phyloP scores from a whole-genome alignment of 2,329 filamentous ascomycete genomes.

The Diaporthe longicolla region DNA sequence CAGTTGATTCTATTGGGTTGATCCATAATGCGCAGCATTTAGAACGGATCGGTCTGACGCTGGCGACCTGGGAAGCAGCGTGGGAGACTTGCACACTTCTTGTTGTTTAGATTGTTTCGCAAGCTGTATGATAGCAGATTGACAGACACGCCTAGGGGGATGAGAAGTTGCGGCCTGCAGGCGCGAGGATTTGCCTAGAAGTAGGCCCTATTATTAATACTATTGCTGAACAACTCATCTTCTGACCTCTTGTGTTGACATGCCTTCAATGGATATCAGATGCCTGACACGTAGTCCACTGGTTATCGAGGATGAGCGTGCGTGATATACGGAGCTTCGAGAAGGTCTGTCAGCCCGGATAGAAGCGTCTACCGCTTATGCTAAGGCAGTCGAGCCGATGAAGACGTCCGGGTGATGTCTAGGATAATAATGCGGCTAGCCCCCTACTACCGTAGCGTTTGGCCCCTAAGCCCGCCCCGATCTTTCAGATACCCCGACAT shows the following conservation, averaged over 20 bases:
- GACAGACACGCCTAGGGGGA: background rate
- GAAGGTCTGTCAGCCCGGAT: background rate
- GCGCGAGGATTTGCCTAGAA: background rate
- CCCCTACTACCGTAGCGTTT: background rate
- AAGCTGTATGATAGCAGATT: constrained; percentile 15
- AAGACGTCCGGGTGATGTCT: background rate
- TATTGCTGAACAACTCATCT: background rate
- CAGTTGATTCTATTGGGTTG: background rate
- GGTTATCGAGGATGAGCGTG: background rate
- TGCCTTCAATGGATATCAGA: too few relatives aligned
- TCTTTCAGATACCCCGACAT: background rate
- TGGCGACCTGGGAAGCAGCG: background rate
- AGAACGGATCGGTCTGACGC: too few relatives aligned
- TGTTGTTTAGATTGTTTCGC: background rate
- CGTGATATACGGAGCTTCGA: background rate
- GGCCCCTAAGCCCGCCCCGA: background rate
- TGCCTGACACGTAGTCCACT: background rate
- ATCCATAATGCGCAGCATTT: background rate
- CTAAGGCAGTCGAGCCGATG: background rate
- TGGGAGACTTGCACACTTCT: background rate
- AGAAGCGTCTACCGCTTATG: too few relatives aligned
- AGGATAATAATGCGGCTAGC: background rate
- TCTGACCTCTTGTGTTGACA: too few relatives aligned
- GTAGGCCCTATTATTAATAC: background rate
- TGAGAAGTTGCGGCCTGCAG: background rate